Percentiles rank a stretch among this genome's conserved stretches.
These are phyloP conservation scores for Colletotrichum sp. DNA, from an alignment of 2,329 filamentous ascomycete genomes.

Conservation along the genomic window DNA sequence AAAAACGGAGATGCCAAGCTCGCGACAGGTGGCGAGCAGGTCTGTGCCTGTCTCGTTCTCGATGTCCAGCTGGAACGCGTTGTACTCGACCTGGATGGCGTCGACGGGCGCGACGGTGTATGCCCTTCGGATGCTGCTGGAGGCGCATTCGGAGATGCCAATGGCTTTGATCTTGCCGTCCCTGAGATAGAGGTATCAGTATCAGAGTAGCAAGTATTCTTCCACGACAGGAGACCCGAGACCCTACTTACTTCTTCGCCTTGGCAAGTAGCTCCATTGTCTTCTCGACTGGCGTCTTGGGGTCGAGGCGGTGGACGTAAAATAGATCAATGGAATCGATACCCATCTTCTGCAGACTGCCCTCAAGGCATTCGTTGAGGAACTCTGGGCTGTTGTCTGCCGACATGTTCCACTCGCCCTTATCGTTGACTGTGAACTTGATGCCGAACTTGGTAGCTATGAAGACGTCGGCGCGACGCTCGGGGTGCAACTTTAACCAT, in stretches of 20 bases:
- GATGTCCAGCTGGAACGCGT: neutral
- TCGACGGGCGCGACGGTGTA: neutral
- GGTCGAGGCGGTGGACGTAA: conserved; percentile 56
- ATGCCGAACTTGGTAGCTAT: neutral
- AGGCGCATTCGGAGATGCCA: neutral
- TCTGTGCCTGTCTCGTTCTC: neutral
- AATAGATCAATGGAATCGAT: conserved; percentile 60
- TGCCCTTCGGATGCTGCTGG: neutral
- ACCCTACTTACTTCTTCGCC: neutral
- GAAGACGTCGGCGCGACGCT: neutral
- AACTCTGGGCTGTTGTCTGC: conserved; percentile 36
- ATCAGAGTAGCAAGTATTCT: neutral
- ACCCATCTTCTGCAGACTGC: conserved; percentile 51
- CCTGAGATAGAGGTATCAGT: fast-evolving
- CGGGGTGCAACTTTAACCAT: neutral
- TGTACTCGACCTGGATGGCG: neutral
- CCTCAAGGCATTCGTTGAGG: conserved; percentile 34
- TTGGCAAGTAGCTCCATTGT: neutral
- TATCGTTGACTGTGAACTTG: neutral
- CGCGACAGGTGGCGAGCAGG: neutral
- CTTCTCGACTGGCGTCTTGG: conserved; percentile 46
- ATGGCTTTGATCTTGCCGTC: neutral
- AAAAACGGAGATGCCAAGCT: neutral
- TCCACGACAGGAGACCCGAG: neutral
- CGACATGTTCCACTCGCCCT: neutral